A percentile compares a stretch with the other conserved stretches of the same genome.
phyloP scores from a whole-genome alignment of 306 rosid species.

The Lablab purpureus region DNA sequence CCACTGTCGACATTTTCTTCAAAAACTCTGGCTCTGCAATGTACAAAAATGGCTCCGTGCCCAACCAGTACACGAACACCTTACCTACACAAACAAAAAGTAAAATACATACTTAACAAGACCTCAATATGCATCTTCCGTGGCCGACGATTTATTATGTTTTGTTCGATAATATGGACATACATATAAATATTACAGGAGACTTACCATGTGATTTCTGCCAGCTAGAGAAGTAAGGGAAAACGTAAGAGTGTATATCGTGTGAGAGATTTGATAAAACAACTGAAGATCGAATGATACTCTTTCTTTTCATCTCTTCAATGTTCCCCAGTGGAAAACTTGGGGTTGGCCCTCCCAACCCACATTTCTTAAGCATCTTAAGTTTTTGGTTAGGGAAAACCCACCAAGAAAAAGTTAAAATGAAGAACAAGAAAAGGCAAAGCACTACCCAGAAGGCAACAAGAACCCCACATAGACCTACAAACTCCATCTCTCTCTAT shows the following conservation, averaged over 20 bases:
- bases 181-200: neutral
- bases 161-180: neutral
- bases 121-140: neutral
- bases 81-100: slow-evolving; percentile 58
- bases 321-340: slow-evolving; percentile 79
- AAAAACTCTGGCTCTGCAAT: slow-evolving; percentile 74
- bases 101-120: neutral
- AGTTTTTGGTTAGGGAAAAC: slow-evolving; percentile 58
- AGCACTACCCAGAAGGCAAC: slow-evolving; percentile 26
- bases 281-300: neutral
- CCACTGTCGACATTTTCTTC: slow-evolving; percentile 70
- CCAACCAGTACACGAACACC: slow-evolving; percentile 77
- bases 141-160: neutral
- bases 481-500: slow-evolving; percentile 33
- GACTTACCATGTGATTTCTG: slow-evolving; percentile 68
- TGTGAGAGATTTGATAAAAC: slow-evolving; percentile 49
- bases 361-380: slow-evolving; percentile 61
- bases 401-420: slow-evolving; percentile 56
- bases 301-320: slow-evolving; percentile 62
- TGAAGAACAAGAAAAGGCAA: slow-evolving; percentile 41
- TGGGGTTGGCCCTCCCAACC: slow-evolving; percentile 77
- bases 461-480: slow-evolving; percentile 34
- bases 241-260: slow-evolving; percentile 74
- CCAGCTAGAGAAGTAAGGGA: slow-evolving; percentile 79
- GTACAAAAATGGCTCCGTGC: slow-evolving; percentile 86